phyloP scores from a whole-genome alignment of 495 filamentous ascomycete genomes.

The Filosporella fistucella region DNA sequence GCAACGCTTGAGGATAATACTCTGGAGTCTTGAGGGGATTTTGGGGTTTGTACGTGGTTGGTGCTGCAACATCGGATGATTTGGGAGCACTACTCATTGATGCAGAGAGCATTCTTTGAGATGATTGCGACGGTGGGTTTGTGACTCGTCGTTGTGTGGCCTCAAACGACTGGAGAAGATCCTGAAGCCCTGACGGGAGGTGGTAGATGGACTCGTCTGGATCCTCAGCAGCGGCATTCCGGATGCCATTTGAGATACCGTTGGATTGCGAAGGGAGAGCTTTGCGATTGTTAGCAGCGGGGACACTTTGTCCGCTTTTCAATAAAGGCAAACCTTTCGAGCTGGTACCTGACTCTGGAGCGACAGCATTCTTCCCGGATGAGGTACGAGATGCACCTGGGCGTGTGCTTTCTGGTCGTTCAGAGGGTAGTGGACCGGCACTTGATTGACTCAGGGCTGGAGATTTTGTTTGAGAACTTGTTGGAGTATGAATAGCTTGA shows the following conservation, averaged over 20 bases:
- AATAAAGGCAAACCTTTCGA: too few relatives aligned
- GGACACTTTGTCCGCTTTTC: too few relatives aligned
- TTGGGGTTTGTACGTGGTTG: constrained; percentile 78
- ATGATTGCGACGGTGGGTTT: constrained; percentile 50
- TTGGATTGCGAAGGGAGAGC: constrained; percentile 34
- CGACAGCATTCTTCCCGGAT: constrained; percentile 37
- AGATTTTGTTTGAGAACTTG: constrained; percentile 41
- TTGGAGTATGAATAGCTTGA: constrained; percentile 24
- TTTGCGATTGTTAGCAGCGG: constrained; percentile 19
- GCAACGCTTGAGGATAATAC: constrained; percentile 88
- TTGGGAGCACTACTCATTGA: constrained; percentile 71
- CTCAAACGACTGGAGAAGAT: constrained; percentile 87
- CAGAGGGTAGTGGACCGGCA: constrained; percentile 30
- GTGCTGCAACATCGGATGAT: constrained; percentile 72
- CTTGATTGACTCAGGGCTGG: constrained; percentile 41
- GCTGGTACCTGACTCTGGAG: too few relatives aligned
- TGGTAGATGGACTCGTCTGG: constrained; percentile 89
- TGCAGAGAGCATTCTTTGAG: constrained; percentile 64
- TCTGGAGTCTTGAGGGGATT: constrained; percentile 72
- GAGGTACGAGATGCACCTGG: constrained; percentile 9
- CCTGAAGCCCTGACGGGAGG: constrained; percentile 84
- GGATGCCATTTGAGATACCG: constrained; percentile 46
- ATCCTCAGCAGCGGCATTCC: constrained; percentile 39
- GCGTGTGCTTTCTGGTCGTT: constrained; percentile 35
- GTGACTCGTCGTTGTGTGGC: constrained; percentile 63